These are phyloP conservation scores for Hericium erinaceus DNA, from an alignment of 768 basidiomycete species.

Conservation along the genomic window DNA sequence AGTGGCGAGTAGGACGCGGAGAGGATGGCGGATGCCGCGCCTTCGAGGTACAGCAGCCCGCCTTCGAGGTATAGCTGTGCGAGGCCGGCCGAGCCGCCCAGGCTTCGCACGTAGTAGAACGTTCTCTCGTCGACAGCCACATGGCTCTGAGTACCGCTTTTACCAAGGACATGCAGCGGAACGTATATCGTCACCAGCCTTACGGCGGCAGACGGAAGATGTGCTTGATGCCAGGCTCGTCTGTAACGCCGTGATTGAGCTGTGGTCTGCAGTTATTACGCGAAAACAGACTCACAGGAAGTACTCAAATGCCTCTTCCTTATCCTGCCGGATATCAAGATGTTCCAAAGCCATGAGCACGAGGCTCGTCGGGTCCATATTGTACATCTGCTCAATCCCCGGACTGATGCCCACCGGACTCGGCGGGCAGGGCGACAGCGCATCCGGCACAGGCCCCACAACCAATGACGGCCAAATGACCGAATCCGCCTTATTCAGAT, in stretches of 20 bases:
- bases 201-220: constrained; percentile 67
- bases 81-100: constrained; percentile 59
- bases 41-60: constrained; percentile 74
- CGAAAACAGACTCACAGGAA: constrained; percentile 47
- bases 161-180: constrained; percentile 36
- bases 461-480: constrained; percentile 79
- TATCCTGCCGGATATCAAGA: constrained; percentile 65
- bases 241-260: constrained; percentile 25
- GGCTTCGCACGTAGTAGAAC: constrained; percentile 52
- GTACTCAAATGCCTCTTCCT: constrained; percentile 73
- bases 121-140: constrained; percentile 39
- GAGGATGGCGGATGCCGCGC: constrained; percentile 61
- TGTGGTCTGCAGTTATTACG: neutral
- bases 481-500: constrained; percentile 72
- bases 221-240: constrained; percentile 76
- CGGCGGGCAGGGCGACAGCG: constrained; percentile 42
- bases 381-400: constrained; percentile 53
- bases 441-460: constrained; percentile 61
- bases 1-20: constrained; percentile 68
- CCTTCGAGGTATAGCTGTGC: constrained; percentile 74
- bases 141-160: constrained; percentile 11
- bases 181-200: constrained; percentile 68
- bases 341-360: constrained; percentile 62
- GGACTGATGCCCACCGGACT: constrained; percentile 46
- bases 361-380: constrained; percentile 82